phyloP scores from a whole-genome alignment of 257 asterid genomes.

The Capsicum pubescens region DNA sequence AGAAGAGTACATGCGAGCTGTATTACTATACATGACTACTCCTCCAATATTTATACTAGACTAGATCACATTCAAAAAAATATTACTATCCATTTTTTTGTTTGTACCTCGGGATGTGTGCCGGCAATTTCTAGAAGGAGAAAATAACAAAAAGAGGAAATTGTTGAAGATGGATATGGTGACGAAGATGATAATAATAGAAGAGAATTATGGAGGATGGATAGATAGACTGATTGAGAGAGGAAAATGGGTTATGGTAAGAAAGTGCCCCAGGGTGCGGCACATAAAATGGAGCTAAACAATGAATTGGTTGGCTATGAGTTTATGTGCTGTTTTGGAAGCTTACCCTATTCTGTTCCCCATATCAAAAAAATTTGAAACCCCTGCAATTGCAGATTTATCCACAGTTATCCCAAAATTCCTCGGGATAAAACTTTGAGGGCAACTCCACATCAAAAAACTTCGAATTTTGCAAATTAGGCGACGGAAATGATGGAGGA shows the following conservation, averaged over 20 bases:
- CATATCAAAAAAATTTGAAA: conserved; percentile 66
- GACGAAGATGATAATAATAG: neutral
- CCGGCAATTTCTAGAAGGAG: conserved; percentile 19
- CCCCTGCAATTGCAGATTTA: conserved; percentile 66
- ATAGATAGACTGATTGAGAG: neutral
- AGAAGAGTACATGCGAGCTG: conserved; percentile 32
- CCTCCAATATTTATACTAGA: neutral
- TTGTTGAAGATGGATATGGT: conserved; percentile 25
- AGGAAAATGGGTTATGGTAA: neutral
- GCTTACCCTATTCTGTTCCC: conserved; percentile 23
- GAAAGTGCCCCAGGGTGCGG: conserved; percentile 31
- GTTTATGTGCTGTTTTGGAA: conserved; percentile 32
- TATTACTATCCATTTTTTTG: neutral
- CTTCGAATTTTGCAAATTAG: conserved; percentile 63
- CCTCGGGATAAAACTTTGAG: conserved; percentile 57
- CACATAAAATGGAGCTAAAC: conserved; percentile 12
- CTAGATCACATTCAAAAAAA: conserved; percentile 35
- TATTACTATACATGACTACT: conserved; percentile 31
- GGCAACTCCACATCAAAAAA: conserved; percentile 79
- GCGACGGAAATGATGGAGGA: conserved; percentile 84
- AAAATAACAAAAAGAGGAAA: neutral
- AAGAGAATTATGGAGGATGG: too few relatives aligned
- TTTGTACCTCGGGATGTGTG: conserved; percentile 49
- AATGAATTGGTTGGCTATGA: neutral
- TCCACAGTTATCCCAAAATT: conserved; percentile 72